A percentile compares a stretch with the other conserved stretches of the same genome.
Conservation (phyloP, 106 monocot genomes). For the Dendrobium chrysotoxum region DNA sequence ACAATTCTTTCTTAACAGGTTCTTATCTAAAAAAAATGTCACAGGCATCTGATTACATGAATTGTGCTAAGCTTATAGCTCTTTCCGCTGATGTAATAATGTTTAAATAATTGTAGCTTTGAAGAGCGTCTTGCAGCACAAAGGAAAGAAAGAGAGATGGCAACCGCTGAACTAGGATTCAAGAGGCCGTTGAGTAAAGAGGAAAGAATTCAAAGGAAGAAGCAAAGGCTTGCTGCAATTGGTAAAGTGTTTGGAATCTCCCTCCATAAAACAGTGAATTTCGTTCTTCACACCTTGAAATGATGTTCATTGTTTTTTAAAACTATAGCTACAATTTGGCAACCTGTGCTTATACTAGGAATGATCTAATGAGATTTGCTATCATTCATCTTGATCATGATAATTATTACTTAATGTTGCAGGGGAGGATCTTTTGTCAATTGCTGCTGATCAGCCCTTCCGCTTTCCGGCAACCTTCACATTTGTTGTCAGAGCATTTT, state of each 20-base stretch:
- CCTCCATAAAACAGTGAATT: background rate
- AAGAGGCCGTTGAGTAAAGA: slow-evolving; percentile 81
- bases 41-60: background rate
- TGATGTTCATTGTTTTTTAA: background rate
- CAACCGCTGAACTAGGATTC: slow-evolving; percentile 79
- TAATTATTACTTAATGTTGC: slow-evolving; percentile 14
- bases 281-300: background rate
- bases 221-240: slow-evolving; percentile 93
- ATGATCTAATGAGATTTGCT: background rate
- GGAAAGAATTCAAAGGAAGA: slow-evolving; percentile 89
- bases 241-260: slow-evolving; percentile 33
- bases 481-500: slow-evolving; percentile 99
- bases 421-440: slow-evolving; percentile 98
- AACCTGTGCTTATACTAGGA: background rate
- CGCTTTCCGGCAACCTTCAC: slow-evolving; percentile 99
- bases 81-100: background rate
- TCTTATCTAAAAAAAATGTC: slow-evolving; percentile 3
- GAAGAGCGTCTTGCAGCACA: slow-evolving; percentile 94
- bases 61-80: background rate
- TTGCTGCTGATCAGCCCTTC: slow-evolving; percentile 98
- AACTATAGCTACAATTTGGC: background rate
- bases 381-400: background rate
- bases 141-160: slow-evolving; percentile 88
- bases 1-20: slow-evolving; percentile 88
- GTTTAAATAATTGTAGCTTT: slow-evolving; percentile 46